phyloP scores from a whole-genome alignment of 2,329 filamentous ascomycete genomes.

The Thelonectria discophora region DNA sequence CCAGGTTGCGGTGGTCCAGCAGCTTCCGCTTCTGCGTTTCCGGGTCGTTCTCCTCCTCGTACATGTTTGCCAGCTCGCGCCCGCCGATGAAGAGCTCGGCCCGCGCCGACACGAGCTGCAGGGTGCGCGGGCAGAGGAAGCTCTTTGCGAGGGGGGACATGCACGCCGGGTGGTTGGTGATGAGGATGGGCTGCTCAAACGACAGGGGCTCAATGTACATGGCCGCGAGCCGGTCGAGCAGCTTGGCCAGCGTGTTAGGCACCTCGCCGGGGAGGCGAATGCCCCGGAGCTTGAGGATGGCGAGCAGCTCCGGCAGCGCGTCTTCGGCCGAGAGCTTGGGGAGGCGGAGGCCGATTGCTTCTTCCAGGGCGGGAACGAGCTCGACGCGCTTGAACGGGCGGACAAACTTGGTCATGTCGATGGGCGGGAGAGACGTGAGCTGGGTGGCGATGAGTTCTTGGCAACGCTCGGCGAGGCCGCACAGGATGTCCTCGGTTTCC shows the following conservation, averaged over 20 bases:
- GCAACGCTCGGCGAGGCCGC: conserved; percentile 64
- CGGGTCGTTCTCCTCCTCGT: conserved; percentile 97
- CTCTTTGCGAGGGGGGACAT: conserved; percentile 93
- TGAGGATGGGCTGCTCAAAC: conserved; percentile 75
- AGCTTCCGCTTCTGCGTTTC: conserved; percentile 88
- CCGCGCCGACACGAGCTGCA: conserved; percentile 80
- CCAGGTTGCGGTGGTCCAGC: conserved; percentile 57
- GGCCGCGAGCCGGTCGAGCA: conserved; percentile 84
- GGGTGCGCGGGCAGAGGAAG: conserved; percentile 72
- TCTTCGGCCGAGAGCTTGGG: conserved; percentile 67
- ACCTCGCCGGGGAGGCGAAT: conserved; percentile 73
- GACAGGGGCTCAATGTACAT: conserved; percentile 83
- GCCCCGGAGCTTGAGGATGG: conserved; percentile 64
- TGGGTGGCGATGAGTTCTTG: conserved; percentile 55
- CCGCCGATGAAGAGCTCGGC: conserved; percentile 85
- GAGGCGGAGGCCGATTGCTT: conserved; percentile 69
- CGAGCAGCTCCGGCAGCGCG: conserved; percentile 67
- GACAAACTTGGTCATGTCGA: conserved; percentile 59
- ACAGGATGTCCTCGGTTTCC: conserved; percentile 78
- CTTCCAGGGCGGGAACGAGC: conserved; percentile 83
- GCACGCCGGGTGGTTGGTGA: conserved; percentile 87
- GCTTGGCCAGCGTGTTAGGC: conserved; percentile 64
- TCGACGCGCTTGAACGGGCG: conserved; percentile 74
- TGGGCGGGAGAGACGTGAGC: conserved; percentile 56
- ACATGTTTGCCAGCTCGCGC: conserved; percentile 92